Conservation (phyloP, 768 basidiomycete species). For the Mycena kentingensis region DNA sequence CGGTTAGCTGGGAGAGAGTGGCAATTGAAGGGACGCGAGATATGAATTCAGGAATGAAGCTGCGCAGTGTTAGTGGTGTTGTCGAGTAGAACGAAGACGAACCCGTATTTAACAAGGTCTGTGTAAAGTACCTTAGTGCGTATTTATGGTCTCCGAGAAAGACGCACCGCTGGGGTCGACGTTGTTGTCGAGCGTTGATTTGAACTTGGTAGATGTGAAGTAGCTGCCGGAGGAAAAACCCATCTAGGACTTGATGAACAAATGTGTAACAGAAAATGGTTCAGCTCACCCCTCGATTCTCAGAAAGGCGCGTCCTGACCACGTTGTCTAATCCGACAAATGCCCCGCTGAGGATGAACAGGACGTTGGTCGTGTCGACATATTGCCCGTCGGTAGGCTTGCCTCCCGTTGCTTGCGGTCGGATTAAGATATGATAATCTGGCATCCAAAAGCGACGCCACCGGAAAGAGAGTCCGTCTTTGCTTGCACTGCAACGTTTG, state of each 20-base stretch:
- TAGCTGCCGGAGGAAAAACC: constrained; percentile 66
- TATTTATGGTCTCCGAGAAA: neutral
- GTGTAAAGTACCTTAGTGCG: constrained; percentile 3
- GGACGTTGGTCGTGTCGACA: constrained; percentile 86
- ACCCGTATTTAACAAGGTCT: constrained; percentile 90
- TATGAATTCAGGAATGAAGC: constrained; percentile 94
- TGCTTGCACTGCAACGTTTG: constrained; percentile 77
- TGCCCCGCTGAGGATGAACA: constrained; percentile 95
- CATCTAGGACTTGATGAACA: constrained; percentile 53
- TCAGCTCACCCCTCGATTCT: constrained; percentile 63
- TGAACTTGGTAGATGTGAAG: constrained; percentile 77
- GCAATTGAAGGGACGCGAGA: constrained; percentile 93
- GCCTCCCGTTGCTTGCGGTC: constrained; percentile 31
- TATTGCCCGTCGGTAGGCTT: constrained; percentile 57
- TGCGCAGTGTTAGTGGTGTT: constrained; percentile 26
- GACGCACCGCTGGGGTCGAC: constrained; percentile 69
- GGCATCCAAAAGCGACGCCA: no score
- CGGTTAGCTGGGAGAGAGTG: constrained; percentile 75
- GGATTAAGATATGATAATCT: no score
- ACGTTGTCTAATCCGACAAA: constrained; percentile 90
- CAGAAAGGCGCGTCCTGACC: constrained; percentile 76
- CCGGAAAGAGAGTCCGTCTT: constrained; percentile 54
- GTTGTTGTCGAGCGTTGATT: constrained; percentile 55
- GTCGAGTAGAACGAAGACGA: constrained; percentile 12
- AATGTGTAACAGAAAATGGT: neutral